Evolutionary conservation across 192 early-diverging fungal species (phyloP), one percentile per base, ranked within the genome.

Genomic region (Lobosporangium transversale): DNA sequence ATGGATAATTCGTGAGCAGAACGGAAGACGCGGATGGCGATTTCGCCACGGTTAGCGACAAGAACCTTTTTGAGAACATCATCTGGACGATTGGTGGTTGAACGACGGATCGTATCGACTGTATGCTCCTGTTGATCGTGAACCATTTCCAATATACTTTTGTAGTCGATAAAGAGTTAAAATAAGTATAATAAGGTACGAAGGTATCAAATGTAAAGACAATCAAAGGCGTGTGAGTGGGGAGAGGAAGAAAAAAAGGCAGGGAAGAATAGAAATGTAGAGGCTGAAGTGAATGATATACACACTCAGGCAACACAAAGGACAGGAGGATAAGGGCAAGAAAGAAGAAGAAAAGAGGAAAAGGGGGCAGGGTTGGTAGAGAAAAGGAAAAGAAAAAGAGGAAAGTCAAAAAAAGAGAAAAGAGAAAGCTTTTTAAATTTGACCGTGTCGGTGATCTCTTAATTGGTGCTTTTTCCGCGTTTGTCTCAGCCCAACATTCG

Each of bases 11-110:
- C 93, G 78, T 96, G 93, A 1, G 93, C 94, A 9, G 95, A 93
- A 58, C 95, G 90, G 79, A 97, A 94, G 74, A 98, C 87, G 42
- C 97, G 89, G 80, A 97, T 94, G 37, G 97, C 94, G 64, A 98
- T 98, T 84, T 98, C 97, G 14, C 85, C 85, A 69, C 85, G 82
- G 78, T 86, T 86, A 57, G 80, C 85, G 40, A 86, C 85, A 66
- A 86, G 52, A 52, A 86, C 67, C 45, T 86, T 86, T 44, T 83
- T 79, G 56, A 86, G 82, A 27, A 86, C 85, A 68, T 86, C 85
- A 15, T 76, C 73, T 14, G 64, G 64, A 8, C 62, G 42, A 17
- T 48, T 53, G 18, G 58, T 56, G 35, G 82, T 81, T 32, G 83
- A 80, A 48, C 85, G 65, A 47, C 85, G 82, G 75, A 86, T 86